Evolutionary conservation across 2,329 filamentous ascomycete genomes (phyloP).

Genomic region (Xylariaceae sp.): DNA sequence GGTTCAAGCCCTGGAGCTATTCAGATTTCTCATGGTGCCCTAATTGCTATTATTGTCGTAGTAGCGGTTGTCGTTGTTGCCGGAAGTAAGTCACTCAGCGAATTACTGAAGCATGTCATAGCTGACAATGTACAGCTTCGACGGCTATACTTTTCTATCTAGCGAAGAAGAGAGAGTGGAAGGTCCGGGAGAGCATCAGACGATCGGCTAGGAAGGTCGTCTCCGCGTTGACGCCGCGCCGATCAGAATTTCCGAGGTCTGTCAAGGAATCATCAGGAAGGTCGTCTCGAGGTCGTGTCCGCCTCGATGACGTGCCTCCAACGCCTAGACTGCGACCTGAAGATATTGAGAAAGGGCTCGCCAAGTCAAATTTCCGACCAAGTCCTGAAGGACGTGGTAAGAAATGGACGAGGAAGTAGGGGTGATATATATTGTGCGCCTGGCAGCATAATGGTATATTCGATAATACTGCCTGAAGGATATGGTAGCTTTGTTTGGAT

Average conservation of each 20-base stretch:
- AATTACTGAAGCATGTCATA: slow-evolving; percentile 1
- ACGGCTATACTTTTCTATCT: slow-evolving; percentile 75
- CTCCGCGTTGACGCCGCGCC: slow-evolving; percentile 65
- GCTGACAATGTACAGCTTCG: slow-evolving; percentile 54
- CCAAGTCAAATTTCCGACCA: slow-evolving; percentile 38
- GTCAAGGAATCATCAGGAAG: slow-evolving; percentile 52
- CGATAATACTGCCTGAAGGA: slow-evolving; percentile 4
- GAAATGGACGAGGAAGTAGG: slow-evolving; percentile 40
- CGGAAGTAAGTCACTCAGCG: slow-evolving; percentile 64
- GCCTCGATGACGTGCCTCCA: slow-evolving; percentile 63
- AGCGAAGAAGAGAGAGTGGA: slow-evolving; percentile 87
- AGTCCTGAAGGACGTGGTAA: slow-evolving; percentile 36
- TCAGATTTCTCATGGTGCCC: slow-evolving; percentile 69
- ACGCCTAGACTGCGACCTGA: slow-evolving; percentile 60
- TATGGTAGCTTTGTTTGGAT: slow-evolving; percentile 10
- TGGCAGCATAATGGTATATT: background rate
- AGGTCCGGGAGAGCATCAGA: slow-evolving; percentile 72
- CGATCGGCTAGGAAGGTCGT: slow-evolving; percentile 69
- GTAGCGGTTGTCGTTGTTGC: slow-evolving; percentile 70
- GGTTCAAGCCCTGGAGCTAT: slow-evolving; percentile 66
- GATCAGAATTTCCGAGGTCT: slow-evolving; percentile 64
- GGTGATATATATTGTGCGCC: background rate
- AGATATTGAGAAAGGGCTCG: slow-evolving; percentile 65
- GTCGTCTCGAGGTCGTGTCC: slow-evolving; percentile 49
- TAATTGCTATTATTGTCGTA: slow-evolving; percentile 77